Conservation (phyloP, 164 flowering plant species). For the Vitis labrusca region DNA sequence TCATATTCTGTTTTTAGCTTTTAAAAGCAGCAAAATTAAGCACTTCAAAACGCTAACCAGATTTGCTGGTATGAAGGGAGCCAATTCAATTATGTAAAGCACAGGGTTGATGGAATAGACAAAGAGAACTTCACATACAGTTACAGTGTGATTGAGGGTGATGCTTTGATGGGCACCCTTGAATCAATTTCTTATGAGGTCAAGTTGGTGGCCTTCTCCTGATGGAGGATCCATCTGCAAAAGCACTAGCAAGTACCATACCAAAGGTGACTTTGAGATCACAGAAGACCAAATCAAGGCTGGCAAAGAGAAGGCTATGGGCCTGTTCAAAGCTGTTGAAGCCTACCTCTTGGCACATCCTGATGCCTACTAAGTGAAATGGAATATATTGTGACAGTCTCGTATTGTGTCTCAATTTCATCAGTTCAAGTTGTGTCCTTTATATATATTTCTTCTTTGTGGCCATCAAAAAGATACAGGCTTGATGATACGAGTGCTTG, state of each 20-base stretch:
- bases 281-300: conserved; percentile 27
- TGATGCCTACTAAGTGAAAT: conserved; percentile 3
- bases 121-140: conserved; percentile 18
- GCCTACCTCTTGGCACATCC: conserved; percentile 29
- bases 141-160: conserved; percentile 27
- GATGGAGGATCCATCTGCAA: conserved; percentile 20
- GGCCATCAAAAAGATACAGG: too few species aligned
- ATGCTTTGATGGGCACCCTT: conserved; percentile 11
- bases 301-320: conserved; percentile 24
- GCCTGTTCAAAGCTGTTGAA: conserved; percentile 24
- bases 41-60: too few species aligned
- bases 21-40: too few species aligned
- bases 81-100: conserved; percentile 14
- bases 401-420: too few species aligned
- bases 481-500: too few species aligned
- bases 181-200: conserved; percentile 8
- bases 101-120: conserved; percentile 24
- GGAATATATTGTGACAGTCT: too few species aligned
- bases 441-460: too few species aligned
- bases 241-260: conserved; percentile 17
- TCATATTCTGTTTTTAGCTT: not conserved
- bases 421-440: too few species aligned
- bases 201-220: conserved; percentile 8
- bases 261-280: conserved; percentile 15
- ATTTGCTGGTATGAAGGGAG: conserved; percentile 8